Percentiles rank a stretch among this genome's conserved stretches.
These are phyloP conservation scores for Cercospora janseana DNA, from an alignment of 2,329 filamentous ascomycete genomes.

Conservation along the genomic window DNA sequence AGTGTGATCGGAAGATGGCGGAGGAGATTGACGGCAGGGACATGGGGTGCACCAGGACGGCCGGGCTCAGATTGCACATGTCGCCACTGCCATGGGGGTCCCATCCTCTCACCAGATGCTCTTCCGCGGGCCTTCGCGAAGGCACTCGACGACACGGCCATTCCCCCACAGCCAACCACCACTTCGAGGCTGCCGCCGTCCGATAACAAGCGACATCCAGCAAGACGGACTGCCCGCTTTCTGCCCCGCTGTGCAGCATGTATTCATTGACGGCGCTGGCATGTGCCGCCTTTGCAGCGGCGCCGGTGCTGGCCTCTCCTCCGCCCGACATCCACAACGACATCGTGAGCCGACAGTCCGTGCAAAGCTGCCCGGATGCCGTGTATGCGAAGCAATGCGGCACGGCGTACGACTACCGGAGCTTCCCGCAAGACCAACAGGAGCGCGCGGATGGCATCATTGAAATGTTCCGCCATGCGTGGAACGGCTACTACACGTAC, in stretches of 20 bases:
- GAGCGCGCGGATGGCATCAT: slow-evolving; percentile 59
- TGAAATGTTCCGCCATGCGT: slow-evolving; percentile 66
- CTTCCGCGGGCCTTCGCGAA: too few species aligned
- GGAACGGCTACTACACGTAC: slow-evolving; percentile 54
- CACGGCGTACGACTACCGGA: slow-evolving; percentile 19
- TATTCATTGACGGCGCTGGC: background rate
- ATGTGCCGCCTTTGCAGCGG: background rate
- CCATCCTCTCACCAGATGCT: too few species aligned
- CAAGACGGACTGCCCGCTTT: background rate
- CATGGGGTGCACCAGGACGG: too few species aligned
- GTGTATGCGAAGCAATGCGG: slow-evolving; percentile 19
- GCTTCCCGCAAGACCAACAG: slow-evolving; percentile 20
- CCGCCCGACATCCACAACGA: background rate
- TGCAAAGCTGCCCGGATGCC: background rate
- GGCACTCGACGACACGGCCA: too few species aligned
- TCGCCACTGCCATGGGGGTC: too few species aligned
- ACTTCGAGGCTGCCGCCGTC: too few species aligned
- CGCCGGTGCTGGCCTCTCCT: background rate
- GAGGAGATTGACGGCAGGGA: too few species aligned
- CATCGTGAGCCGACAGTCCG: background rate
- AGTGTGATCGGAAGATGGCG: too few species aligned
- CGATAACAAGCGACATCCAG: too few species aligned
- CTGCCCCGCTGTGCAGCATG: background rate
- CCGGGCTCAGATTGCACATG: too few species aligned
- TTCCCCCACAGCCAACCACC: too few species aligned